Conservation (phyloP, 1,284 basidiomycete species). For the Chondrostereum purpureum region DNA sequence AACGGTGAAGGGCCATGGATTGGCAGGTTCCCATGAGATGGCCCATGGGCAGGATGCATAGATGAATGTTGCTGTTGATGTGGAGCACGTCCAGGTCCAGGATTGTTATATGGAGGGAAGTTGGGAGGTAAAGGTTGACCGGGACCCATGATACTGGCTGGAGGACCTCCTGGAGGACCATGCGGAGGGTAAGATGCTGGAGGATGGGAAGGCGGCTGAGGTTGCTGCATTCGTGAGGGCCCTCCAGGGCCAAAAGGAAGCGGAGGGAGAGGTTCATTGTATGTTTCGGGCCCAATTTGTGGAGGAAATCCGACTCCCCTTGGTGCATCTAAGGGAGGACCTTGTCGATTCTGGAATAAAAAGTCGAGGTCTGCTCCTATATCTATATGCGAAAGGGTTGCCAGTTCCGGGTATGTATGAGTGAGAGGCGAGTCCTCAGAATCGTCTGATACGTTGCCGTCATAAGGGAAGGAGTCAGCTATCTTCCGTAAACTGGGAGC, state of each 20-base stretch:
- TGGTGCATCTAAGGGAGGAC: slow-evolving; percentile 18
- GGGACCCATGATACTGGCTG: slow-evolving; percentile 2
- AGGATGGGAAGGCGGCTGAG: slow-evolving; percentile 11
- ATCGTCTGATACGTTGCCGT: slow-evolving; percentile 7
- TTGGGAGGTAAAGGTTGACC: slow-evolving; percentile 6
- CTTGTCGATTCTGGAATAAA: slow-evolving; percentile 38
- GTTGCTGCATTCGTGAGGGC: background rate
- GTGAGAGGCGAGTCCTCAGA: slow-evolving; percentile 9
- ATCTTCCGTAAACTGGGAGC: slow-evolving; percentile 46
- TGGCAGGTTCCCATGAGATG: background rate
- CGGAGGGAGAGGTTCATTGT: slow-evolving; percentile 14
- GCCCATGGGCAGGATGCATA: slow-evolving; percentile 5
- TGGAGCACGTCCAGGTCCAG: slow-evolving; percentile 1
- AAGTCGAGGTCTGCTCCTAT: slow-evolving; percentile 50
- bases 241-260: slow-evolving; percentile 1
- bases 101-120: slow-evolving; percentile 10
- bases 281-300: slow-evolving; percentile 10
- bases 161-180: slow-evolving; percentile 3
- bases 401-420: slow-evolving; percentile 49
- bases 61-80: slow-evolving; percentile 3
- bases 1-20: slow-evolving; percentile 8
- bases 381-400: slow-evolving; percentile 43
- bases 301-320: slow-evolving; percentile 17
- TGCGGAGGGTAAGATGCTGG: slow-evolving; percentile 9
- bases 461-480: slow-evolving; percentile 32